phyloP scores from a whole-genome alignment of 1,284 basidiomycete genomes.

The Fistulinella cinereoalba region DNA sequence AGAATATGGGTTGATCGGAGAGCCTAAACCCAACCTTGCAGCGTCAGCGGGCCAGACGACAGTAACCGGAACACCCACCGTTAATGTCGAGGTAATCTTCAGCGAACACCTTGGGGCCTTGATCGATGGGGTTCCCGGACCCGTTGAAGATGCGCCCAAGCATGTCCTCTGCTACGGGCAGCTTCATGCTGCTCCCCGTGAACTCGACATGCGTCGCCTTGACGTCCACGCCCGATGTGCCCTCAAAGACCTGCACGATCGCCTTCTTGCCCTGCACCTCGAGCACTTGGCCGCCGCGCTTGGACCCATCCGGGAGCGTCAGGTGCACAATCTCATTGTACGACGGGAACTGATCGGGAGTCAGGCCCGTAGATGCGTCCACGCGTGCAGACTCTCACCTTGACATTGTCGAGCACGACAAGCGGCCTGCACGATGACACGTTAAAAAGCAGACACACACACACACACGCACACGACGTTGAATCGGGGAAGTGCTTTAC shows the following conservation, averaged over 20 bases:
- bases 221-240: slow-evolving; percentile 97
- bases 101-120: slow-evolving; percentile 98
- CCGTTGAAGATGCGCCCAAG: slow-evolving; percentile 99
- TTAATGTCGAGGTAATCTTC: slow-evolving; percentile 99
- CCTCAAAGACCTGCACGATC: slow-evolving; percentile 99
- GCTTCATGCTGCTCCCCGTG: slow-evolving; percentile 97
- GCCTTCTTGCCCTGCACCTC: slow-evolving; percentile 99
- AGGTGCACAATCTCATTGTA: slow-evolving; percentile 99
- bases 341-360: slow-evolving; percentile 78
- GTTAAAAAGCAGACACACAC: too few relatives aligned
- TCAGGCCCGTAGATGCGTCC: slow-evolving; percentile 13
- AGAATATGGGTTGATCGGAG: slow-evolving; percentile 98
- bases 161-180: slow-evolving; percentile 99
- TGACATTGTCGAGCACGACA: slow-evolving; percentile 98
- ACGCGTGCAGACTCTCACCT: slow-evolving; percentile 50
- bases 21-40: slow-evolving; percentile 56
- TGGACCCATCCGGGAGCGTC: slow-evolving; percentile 93
- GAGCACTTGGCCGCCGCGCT: slow-evolving; percentile 95
- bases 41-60: slow-evolving; percentile 3
- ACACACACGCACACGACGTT: too few relatives aligned
- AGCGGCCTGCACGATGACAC: slow-evolving; percentile 61
- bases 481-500: too few relatives aligned
- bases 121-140: slow-evolving; percentile 96
- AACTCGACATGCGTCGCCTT: slow-evolving; percentile 98
- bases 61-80: slow-evolving; percentile 51